Evolutionary conservation across 768 basidiomycete species (phyloP).

Genomic region (Trametes cingulata): DNA sequence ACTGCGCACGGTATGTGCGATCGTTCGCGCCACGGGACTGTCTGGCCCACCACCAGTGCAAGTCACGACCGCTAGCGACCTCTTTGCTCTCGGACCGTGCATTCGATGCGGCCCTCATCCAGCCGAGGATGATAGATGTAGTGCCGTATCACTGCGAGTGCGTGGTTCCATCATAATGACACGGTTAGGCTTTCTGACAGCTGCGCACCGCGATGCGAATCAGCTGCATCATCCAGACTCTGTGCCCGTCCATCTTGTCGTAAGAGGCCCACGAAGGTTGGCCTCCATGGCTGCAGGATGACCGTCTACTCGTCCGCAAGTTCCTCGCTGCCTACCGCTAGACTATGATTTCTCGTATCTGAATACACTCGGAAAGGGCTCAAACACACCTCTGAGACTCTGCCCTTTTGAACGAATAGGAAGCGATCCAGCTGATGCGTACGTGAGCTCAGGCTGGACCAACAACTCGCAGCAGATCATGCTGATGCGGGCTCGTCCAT

Average conservation of each 20-base stretch:
- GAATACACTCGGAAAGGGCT: no score
- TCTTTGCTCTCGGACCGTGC: background rate
- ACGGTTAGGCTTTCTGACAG: background rate
- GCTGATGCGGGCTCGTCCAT: background rate
- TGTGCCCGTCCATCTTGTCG: background rate
- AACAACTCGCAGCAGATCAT: slow-evolving; percentile 3
- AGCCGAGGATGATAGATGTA: background rate
- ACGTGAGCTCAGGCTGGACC: slow-evolving; percentile 1
- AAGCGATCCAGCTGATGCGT: background rate
- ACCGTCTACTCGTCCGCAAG: no score
- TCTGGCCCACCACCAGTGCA: no score
- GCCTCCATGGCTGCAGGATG: no score
- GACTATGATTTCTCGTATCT: no score
- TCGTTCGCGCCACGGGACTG: no score
- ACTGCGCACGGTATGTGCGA: no score
- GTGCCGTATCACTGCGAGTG: background rate
- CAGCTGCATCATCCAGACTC: background rate
- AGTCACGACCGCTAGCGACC: no score
- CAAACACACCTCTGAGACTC: no score
- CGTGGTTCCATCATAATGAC: background rate
- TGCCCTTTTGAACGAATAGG: no score
- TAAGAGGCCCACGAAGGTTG: no score
- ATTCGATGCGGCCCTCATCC: background rate
- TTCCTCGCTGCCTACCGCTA: no score
- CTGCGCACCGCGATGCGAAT: background rate